Percentiles rank a stretch among this genome's conserved stretches.
Conservation (phyloP, 352 stramenopile species). For the Pythium apleroticum region DNA sequence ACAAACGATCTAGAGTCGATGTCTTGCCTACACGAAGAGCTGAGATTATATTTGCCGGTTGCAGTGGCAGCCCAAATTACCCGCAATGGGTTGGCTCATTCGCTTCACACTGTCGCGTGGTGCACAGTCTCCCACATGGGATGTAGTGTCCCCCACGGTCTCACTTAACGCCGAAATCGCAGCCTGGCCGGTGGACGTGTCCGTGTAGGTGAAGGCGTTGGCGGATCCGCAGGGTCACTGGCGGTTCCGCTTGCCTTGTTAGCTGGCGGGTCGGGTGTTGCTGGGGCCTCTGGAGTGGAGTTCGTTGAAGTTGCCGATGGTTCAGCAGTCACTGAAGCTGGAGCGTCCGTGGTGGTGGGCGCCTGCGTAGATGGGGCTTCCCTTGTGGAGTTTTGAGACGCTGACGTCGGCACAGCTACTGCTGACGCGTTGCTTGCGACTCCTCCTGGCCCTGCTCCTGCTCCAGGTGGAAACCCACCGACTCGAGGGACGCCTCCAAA, state of each 20-base stretch:
- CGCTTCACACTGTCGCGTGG: not conserved
- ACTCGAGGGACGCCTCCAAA: not conserved
- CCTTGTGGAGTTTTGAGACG: not conserved
- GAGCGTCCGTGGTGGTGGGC: not conserved
- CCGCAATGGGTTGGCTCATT: no score
- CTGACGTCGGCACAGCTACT: not conserved
- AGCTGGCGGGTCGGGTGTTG: not conserved
- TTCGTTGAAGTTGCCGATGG: no score
- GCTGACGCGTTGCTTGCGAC: not conserved
- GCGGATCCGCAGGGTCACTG: not conserved
- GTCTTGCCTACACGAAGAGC: no score
- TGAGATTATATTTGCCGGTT: not conserved
- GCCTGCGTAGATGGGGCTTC: constrained; percentile 7
- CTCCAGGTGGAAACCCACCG: not conserved
- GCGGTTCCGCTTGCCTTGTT: not conserved
- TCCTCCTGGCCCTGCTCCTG: not conserved
- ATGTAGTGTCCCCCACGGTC: not conserved
- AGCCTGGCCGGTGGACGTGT: no score
- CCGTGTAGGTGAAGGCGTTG: not conserved
- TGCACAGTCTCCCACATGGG: not conserved
- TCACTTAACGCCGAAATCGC: not conserved
- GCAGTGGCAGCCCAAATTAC: not conserved
- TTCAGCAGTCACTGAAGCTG: not conserved
- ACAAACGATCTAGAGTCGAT: no score
- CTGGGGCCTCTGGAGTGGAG: no score